These are phyloP conservation scores for Neurospora sp. DNA, from an alignment of 495 filamentous ascomycete species.

Conservation along the genomic window DNA sequence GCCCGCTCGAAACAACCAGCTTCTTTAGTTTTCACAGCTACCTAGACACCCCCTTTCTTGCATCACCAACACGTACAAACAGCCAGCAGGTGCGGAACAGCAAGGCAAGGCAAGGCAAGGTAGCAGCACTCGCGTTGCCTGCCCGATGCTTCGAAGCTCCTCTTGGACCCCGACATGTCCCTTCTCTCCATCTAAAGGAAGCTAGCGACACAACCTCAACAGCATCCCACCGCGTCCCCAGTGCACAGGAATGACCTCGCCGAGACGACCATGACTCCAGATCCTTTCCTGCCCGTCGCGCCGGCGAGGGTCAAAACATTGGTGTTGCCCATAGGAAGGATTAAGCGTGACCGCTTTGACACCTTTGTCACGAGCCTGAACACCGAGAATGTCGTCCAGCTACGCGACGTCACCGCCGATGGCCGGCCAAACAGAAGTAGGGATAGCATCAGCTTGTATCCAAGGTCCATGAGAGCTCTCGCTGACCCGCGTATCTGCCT, in stretches of 20 bases:
- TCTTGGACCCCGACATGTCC: conserved; percentile 15
- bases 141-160: conserved; percentile 2
- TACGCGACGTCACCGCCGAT: conserved; percentile 89
- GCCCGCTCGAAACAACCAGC: not conserved
- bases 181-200: not conserved
- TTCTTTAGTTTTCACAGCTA: not conserved
- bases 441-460: conserved; percentile 11
- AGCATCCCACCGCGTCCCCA: not conserved
- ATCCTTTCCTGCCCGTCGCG: conserved; percentile 77
- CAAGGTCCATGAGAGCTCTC: not conserved
- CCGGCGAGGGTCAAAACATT: conserved; percentile 80
- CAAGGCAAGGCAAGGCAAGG: not conserved
- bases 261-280: conserved; percentile 62
- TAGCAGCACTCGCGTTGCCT: not conserved
- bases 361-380: conserved; percentile 69
- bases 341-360: conserved; percentile 70
- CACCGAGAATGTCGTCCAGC: conserved; percentile 69
- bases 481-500: conserved; percentile 22
- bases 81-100: not conserved
- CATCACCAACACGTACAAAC: not conserved
- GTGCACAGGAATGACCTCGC: conserved; percentile 20
- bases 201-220: not conserved
- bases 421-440: conserved; percentile 78
- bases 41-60: not conserved
- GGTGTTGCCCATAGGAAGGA: conserved; percentile 73